Percentiles rank a stretch among this genome's conserved stretches.
Conservation (phyloP, 495 filamentous ascomycete species). For the Daldinia concentrica region DNA sequence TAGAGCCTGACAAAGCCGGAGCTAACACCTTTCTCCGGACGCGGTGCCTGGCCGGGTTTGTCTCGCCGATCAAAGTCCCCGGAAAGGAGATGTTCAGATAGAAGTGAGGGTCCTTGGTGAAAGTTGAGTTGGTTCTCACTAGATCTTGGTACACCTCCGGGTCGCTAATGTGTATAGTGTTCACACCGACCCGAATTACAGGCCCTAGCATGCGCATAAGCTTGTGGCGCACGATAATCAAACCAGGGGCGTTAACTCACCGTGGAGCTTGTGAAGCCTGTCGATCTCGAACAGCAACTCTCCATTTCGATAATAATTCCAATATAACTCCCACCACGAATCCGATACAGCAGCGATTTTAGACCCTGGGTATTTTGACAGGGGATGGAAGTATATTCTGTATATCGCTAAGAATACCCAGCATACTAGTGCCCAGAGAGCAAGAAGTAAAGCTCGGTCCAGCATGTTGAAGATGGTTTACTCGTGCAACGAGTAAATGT, state of each 20-base stretch:
- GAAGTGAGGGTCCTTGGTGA: conserved; percentile 1
- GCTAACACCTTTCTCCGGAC: conserved; percentile 4
- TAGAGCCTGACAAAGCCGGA: neutral
- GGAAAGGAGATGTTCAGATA: conserved; percentile 1
- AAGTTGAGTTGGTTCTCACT: neutral
- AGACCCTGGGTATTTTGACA: conserved; percentile 2
- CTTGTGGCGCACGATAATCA: neutral
- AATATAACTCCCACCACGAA: conserved; percentile 11
- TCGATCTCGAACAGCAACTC: conserved; percentile 10
- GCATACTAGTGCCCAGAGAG: neutral
- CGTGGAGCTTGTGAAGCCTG: conserved; percentile 11
- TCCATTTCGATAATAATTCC: conserved; percentile 17
- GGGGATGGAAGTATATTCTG: conserved; percentile 8
- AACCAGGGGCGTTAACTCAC: neutral
- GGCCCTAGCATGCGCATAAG: neutral
- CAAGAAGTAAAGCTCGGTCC: neutral
- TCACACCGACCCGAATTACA: conserved; percentile 8
- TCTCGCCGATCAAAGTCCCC: conserved; percentile 6
- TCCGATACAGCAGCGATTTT: conserved; percentile 6
- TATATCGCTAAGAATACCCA: conserved; percentile 9
- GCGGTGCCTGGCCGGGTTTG: conserved; percentile 4
- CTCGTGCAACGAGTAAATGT: neutral
- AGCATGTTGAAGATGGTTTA: conserved; percentile 2
- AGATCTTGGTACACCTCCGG: conserved; percentile 3
- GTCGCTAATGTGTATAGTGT: conserved; percentile 3